Conservation (phyloP, 2,329 filamentous ascomycete species). For the Venturia nashicola region DNA sequence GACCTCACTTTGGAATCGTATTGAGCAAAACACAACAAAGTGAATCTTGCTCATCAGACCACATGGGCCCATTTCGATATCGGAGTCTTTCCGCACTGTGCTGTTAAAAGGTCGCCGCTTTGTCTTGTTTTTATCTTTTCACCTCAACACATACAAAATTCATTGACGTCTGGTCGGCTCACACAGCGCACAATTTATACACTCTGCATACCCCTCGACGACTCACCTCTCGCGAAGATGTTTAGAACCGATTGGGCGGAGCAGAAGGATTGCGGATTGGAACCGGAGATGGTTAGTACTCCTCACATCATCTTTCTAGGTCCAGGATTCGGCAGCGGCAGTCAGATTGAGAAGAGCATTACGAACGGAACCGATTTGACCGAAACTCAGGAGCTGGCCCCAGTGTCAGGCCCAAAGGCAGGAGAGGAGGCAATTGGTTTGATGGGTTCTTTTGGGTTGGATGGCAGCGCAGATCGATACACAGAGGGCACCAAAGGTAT, state of each 20-base stretch:
- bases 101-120: background rate
- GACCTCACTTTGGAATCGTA: conserved; percentile 26
- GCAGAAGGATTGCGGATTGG: background rate
- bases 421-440: background rate
- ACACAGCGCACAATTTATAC: background rate
- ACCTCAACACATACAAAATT: background rate
- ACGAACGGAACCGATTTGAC: background rate
- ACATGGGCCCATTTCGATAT: background rate
- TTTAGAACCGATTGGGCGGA: background rate
- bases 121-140: background rate
- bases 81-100: background rate
- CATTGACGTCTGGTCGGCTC: background rate
- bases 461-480: background rate
- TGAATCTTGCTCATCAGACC: background rate
- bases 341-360: background rate
- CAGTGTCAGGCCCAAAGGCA: background rate
- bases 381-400: background rate
- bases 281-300: background rate
- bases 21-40: background rate
- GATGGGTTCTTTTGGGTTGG: background rate
- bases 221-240: background rate
- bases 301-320: background rate
- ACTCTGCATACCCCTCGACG: background rate
- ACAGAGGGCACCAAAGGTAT: background rate
- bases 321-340: background rate